Percentiles rank a stretch among this genome's conserved stretches.
Conservation (phyloP, 495 filamentous ascomycete genomes). For the Penicillium macrosclerotiorum region DNA sequence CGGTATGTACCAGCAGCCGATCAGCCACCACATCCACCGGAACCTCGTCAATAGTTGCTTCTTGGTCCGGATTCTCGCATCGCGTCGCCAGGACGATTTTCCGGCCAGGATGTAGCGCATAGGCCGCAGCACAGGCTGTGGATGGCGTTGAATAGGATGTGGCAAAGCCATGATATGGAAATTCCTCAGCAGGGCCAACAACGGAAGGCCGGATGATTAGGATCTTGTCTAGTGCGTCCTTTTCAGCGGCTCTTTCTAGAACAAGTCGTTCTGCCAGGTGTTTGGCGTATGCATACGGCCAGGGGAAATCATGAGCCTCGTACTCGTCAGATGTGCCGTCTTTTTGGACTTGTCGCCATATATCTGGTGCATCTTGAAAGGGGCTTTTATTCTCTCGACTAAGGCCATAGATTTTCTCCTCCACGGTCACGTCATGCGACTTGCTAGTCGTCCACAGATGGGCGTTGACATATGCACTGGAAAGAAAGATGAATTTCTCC, state of each 20-base stretch:
- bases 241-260: conserved; percentile 17
- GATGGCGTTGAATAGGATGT: conserved; percentile 17
- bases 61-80: conserved; percentile 19
- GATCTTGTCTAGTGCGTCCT: conserved; percentile 18
- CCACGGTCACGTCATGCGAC: conserved; percentile 16
- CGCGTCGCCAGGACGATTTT: conserved; percentile 16
- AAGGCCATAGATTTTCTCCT: conserved; percentile 22
- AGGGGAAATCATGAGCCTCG: conserved; percentile 24
- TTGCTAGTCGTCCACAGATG: conserved; percentile 21
- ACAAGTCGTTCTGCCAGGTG: conserved; percentile 22
- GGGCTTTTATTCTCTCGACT: conserved; percentile 8
- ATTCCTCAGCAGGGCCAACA: conserved; percentile 22
- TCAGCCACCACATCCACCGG: conserved; percentile 36
- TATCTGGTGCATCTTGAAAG: conserved; percentile 10
- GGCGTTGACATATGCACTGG: conserved; percentile 22
- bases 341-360: conserved; percentile 18
- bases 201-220: conserved; percentile 27
- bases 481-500: conserved; percentile 24
- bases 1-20: conserved; percentile 25
- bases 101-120: conserved; percentile 23
- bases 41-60: conserved; percentile 32
- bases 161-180: conserved; percentile 22
- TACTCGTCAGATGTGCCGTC: conserved; percentile 24
- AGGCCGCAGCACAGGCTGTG: conserved; percentile 23
- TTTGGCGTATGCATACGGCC: conserved; percentile 27